Base-by-base conservation (phyloP, 306 rosid species). In the Abrus precatorius region DNA sequence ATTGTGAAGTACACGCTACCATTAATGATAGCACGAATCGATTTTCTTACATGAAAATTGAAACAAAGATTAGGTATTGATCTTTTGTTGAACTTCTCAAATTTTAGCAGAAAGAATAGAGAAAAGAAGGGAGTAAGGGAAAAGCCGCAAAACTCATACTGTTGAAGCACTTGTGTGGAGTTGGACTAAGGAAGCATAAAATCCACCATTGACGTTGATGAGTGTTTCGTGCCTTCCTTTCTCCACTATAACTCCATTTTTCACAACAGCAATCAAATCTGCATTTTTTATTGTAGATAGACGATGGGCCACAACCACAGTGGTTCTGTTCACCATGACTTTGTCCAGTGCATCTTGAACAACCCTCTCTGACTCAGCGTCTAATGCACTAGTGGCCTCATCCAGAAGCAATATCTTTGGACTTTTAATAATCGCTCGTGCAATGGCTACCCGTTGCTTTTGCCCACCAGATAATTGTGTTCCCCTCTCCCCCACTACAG, bases 311-410 rank as follows among this genome's bases (percentile, higher is more conserved):
- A 92, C 94, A 10, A 94, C 93, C 60, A 92, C 90, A 0, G 98
- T 92, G 34, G 97, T 94, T 47, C 97, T 79, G 75, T 82, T 88
- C 12, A 94, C 88, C 94, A 94, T 89, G 10, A 94, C 97, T 76
- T 54, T 85, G 67, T 94, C 97, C 9, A 94, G 77, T 75, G 98
- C 98, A 55, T 92, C 97, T 84, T 94, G 98, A 55, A 94, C 98
- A 7, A 94, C 92, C 74, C 91, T 91, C 77, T 94, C 98, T 34
- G 96, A 94, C 41, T 94, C 97, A 0, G 94, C 96, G 12, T 94
- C 98, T 9, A 94, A 77, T 5, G 98, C 98, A 80, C 98, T 94
- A 0, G 97, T 92, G 8, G 98, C 97, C 77, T 94, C 98, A 76
- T 94, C 98, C 9, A 94, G 78, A 6, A 94, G 57, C 69, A 94